Evolutionary conservation across 805 yeast genomes (phyloP), one percentile per base, ranked within the genome.

Genomic region (Sugiyamaella smithiae): DNA sequence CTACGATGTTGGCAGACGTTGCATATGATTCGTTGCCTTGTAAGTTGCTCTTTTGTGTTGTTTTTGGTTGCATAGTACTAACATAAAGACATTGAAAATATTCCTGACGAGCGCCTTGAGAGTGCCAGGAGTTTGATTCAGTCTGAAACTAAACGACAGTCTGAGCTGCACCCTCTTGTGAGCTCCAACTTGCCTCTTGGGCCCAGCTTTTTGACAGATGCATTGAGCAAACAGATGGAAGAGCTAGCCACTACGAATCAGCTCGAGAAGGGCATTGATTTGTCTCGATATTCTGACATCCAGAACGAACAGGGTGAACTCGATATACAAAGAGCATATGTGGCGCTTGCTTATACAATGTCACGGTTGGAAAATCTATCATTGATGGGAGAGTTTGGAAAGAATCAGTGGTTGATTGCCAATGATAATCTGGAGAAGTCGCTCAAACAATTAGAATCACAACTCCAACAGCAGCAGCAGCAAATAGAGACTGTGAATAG

Each of bases 331-430:
- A 45, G 43, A 16, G 64, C 62, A 9, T 56, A 54, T 20, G 50
- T 58, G 8, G 61, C 64, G 14, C 50, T 63, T 22, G 59, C 48
- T 11, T 58, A 63, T 47, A 55, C 66, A 1, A 44, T 51, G 43
- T 50, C 54, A 6, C 48, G 66, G 9, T 51, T 47, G 38, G 67
- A 63, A 33, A 61, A 63, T 36, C 51, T 63, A 23, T 54, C 56
- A 19, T 44, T 63, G 20, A 36, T 62, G 23, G 48, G 51, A 1
- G 54, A 57, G 31, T 55, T 47, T 36, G 67, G 67, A 11, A 54
- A 60, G 42, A 64, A 63, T 33, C 65, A 62, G 35, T 63, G 67
- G 67, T 56, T 63, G 16, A 54, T 60, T 5, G 59, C 58, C 1
- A 63, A 63, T 40, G 66, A 63, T 44, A 53, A 50, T 23, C 41